These are phyloP conservation scores for Vararia minispora DNA, from an alignment of 768 basidiomycete genomes.

Conservation along the genomic window DNA sequence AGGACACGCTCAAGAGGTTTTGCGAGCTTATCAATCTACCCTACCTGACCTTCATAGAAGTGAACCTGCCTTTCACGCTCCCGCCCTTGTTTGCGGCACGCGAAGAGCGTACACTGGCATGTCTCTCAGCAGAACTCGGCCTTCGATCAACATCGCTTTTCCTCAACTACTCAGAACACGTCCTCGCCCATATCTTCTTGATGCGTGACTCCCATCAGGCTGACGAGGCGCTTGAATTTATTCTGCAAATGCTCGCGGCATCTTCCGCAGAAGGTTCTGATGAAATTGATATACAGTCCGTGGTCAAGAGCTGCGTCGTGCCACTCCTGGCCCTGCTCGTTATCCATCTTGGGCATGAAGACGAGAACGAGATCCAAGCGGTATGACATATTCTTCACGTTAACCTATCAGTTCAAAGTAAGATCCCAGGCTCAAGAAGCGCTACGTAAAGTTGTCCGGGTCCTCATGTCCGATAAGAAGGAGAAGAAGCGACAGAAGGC, in stretches of 20 bases:
- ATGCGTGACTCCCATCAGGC: conserved; percentile 43
- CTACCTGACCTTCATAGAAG: conserved; percentile 48
- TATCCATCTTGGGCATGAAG: conserved; percentile 65
- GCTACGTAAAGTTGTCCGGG: conserved; percentile 31
- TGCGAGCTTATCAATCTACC: conserved; percentile 58
- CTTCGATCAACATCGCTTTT: conserved; percentile 37
- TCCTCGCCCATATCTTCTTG: conserved; percentile 60
- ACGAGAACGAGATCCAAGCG: conserved; percentile 28
- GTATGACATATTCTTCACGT: conserved; percentile 23
- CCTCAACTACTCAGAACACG: conserved; percentile 41
- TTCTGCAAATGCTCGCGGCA: conserved; percentile 45
- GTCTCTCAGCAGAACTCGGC: conserved; percentile 44
- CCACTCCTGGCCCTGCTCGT: conserved; percentile 68
- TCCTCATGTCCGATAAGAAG: conserved; percentile 19
- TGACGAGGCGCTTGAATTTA: conserved; percentile 48
- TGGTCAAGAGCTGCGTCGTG: conserved; percentile 59
- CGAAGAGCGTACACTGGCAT: conserved; percentile 46
- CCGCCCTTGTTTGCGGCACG: conserved; percentile 58
- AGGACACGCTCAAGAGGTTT: conserved; percentile 45
- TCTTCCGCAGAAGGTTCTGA: conserved; percentile 25
- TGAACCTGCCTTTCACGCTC: conserved; percentile 52
- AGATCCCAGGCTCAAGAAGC: conserved; percentile 34
- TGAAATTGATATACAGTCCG: conserved; percentile 30
- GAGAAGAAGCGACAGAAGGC: conserved; percentile 17
- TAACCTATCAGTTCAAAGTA: conserved; percentile 15